Evolutionary conservation across 2,329 filamentous ascomycete genomes (phyloP), one percentile per base, ranked within the genome.

Genomic region (Cladosporium sp.): DNA sequence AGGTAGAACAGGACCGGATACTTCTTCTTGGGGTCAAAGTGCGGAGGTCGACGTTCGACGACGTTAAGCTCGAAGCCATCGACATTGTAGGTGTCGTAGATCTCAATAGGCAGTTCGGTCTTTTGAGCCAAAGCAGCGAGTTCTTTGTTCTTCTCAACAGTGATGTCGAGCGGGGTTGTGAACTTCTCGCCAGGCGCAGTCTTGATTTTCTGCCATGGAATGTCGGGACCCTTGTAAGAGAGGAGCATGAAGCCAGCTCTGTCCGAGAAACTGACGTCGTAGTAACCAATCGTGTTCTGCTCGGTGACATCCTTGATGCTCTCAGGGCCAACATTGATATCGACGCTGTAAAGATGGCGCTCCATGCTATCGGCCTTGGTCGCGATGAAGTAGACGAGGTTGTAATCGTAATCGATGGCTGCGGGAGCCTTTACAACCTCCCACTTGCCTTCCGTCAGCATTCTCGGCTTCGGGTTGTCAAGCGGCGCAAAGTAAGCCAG

Each of bases 1-100:
- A 97, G 89, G 73, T 91, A 90, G 83, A 99, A 99, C 5, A 99
- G 85, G 1, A 99, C 93, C 0, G 95, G 95, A 72, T 99, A 98
- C 75, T 91, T 88, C 79, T 91, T 93, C 72, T 88, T 88, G 21
- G 87, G 82, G 76, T 93, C 86, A 75, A 98, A 99, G 78, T 97
- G 90, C 1, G 93, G 91, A 6, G 95, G 95, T 0, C 92, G 90
- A 33, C 93, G 90, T 78, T 99, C 95, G 16, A 98, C 81, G 14
- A 90, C 83, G 67, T 91, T 88, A 18, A 91, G 79, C 21, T 88
- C 86, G 71, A 91, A 89, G 35, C 89, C 91, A 68, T 95, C 90
- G 18, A 98, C 86, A n/a, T 89, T 90, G 59, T 99, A 85, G 12
- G 90, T 96, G 55, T 91, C 89, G 77, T 94, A 97, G 59, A 91